These are phyloP conservation scores for Termitomyces bulborhizus DNA, from an alignment of 768 basidiomycete genomes.

Conservation along the genomic window DNA sequence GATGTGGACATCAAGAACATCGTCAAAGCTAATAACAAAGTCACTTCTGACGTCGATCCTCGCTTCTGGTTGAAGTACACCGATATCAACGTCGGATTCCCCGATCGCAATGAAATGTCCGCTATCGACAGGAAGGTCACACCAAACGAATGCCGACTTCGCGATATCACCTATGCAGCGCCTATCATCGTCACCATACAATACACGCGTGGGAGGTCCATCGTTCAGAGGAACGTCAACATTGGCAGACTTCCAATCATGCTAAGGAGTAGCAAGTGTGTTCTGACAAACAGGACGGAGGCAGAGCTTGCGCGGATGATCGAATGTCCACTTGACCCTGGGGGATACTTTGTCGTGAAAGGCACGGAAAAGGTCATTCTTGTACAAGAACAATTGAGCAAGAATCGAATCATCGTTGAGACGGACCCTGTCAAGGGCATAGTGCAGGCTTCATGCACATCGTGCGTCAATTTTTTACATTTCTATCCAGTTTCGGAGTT, in stretches of 20 bases:
- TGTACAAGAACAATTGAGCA: constrained; percentile 97
- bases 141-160: constrained; percentile 94
- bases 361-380: constrained; percentile 99
- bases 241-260: constrained; percentile 95
- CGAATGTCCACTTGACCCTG: constrained; percentile 97
- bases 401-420: constrained; percentile 99
- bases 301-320: constrained; percentile 88
- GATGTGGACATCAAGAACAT: constrained; percentile 97
- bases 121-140: constrained; percentile 80
- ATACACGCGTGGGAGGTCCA: constrained; percentile 88
- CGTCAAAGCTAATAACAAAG: constrained; percentile 86
- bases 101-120: constrained; percentile 80
- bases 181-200: constrained; percentile 92
- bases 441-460: constrained; percentile 94
- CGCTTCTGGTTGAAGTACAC: constrained; percentile 95
- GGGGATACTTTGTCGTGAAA: constrained; percentile 99
- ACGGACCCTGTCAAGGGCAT: constrained; percentile 83
- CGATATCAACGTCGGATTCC: constrained; percentile 90
- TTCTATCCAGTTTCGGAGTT: background rate
- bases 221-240: constrained; percentile 81
- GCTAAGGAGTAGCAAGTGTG: constrained; percentile 93
- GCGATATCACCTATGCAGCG: constrained; percentile 92
- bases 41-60: constrained; percentile 95
- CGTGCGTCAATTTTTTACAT: constrained; percentile 47
- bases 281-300: constrained; percentile 71